These are phyloP conservation scores for Sporothrix pallida DNA, from an alignment of 2,329 filamentous ascomycete genomes.

Conservation along the genomic window DNA sequence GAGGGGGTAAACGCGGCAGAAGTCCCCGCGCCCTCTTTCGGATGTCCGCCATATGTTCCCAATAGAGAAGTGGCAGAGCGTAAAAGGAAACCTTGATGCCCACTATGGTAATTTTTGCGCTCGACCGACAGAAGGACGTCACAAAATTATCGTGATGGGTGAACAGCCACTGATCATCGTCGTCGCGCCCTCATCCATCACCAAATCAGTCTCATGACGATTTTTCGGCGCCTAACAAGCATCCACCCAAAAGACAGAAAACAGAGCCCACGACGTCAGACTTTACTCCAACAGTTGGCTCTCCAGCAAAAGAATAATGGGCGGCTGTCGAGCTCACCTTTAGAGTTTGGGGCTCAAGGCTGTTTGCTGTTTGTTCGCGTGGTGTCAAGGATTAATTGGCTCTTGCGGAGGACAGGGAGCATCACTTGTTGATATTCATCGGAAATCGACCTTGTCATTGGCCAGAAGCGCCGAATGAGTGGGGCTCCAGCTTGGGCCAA, in stretches of 20 bases:
- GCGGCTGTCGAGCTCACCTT: background rate
- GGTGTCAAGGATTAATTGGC: slow-evolving; percentile 23
- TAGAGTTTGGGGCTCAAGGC: background rate
- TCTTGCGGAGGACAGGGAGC: background rate
- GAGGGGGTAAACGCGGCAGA: background rate
- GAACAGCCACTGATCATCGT: background rate
- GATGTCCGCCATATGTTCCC: slow-evolving; percentile 3
- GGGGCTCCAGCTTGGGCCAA: background rate
- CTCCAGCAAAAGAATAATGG: background rate
- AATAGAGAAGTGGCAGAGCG: background rate
- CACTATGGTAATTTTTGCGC: background rate
- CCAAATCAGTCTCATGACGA: background rate
- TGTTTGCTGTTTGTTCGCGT: background rate
- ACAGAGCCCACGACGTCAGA: slow-evolving; percentile 17
- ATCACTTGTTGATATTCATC: background rate
- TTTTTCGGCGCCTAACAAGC: background rate
- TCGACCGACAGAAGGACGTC: background rate
- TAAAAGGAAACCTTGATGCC: background rate
- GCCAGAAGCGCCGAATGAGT: background rate
- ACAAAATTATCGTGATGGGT: background rate
- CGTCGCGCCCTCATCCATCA: background rate
- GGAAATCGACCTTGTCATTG: background rate
- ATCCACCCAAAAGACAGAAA: background rate
- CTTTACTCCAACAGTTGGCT: background rate
- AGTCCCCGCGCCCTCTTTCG: slow-evolving; percentile 1